phyloP scores from a whole-genome alignment of 2,329 filamentous ascomycete species.

The Fusarium sp. region DNA sequence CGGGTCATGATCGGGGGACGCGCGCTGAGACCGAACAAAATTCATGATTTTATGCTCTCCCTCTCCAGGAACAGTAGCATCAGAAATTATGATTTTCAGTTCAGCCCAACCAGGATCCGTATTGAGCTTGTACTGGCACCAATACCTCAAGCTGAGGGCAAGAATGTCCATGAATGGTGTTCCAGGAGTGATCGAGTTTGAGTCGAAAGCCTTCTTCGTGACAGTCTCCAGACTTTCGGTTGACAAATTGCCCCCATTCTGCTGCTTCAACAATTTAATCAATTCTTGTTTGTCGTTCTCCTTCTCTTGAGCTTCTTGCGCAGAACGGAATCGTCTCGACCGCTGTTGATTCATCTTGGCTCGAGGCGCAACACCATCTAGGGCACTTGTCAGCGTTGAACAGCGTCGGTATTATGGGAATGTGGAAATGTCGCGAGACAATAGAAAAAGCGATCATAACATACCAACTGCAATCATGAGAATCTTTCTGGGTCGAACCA shows the following conservation, averaged over 20 bases:
- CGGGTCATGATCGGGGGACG: conserved; percentile 90
- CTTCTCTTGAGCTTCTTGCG: conserved; percentile 94
- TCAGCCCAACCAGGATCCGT: conserved; percentile 96
- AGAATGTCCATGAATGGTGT: conserved; percentile 99
- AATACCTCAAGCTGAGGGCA: conserved; percentile 90
- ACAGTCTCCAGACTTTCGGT: conserved; percentile 72
- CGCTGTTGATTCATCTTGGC: conserved; percentile 99
- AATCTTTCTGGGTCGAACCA: conserved; percentile 95
- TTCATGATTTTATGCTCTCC: conserved; percentile 99
- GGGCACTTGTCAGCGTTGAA: conserved; percentile 46
- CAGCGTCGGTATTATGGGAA: neutral
- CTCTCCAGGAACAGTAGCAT: conserved; percentile 96
- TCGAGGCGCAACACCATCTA: conserved; percentile 95
- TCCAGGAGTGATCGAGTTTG: conserved; percentile 88
- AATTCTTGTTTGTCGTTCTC: conserved; percentile 92
- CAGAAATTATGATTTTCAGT: conserved; percentile 97
- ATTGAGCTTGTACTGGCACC: conserved; percentile 97
- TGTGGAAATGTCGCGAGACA: neutral
- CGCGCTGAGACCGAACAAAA: conserved; percentile 93
- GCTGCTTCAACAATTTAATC: conserved; percentile 83
- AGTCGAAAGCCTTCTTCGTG: conserved; percentile 93
- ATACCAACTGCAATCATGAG: conserved; percentile 96
- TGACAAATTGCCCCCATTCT: conserved; percentile 75
- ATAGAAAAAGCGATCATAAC: conserved; percentile 47
- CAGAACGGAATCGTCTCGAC: conserved; percentile 92